Base-by-base conservation (phyloP, 371 early-diverging fungal species). In the Rhizomucor miehei region DNA sequence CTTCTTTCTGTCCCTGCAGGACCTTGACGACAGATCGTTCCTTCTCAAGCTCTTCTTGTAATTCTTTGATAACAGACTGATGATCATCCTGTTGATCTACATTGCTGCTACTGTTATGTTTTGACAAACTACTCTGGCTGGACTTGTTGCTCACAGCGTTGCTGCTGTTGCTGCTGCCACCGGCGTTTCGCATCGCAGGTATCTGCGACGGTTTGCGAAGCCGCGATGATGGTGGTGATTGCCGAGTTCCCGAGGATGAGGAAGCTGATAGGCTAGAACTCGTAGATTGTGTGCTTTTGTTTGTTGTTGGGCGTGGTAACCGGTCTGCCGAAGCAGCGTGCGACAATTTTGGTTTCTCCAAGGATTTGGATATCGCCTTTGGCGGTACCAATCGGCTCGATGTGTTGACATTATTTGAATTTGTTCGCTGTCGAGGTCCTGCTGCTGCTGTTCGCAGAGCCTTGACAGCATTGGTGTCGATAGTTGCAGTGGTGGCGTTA, bases 1-100 rank as follows among this genome's bases (percentile, higher is more conserved):
- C 77, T 63, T 73, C 71, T 68, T 77, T 77, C 41, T 77, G 77
- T 12, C 69, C 66, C 46, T 67, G 69, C 19, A 77, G 51, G 0
- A 69, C 66, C 8, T 58, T 59, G 16, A 62, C 44, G n/a, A 67
- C 58, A 3, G 66, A 50, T 16, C 63, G 62, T 48, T 77, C 72
- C 25, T 54, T 63, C 49, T 73, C 64, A 9, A 77, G 51, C 13
- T 66, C 69, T 29, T 67, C 57, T 39, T 60, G 44, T 1, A 75
- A 45, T 29, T 53, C 38, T 11, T 47, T 39, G 16, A 67, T 60
- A 10, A 52, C 44, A 3, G 35, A 16, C 17, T 37, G 35, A 19
- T 23, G 41, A 3, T 50, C 50, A 8, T 45, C 44, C 13, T 34
- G 20, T 10, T 23, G 41, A 36, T 16, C 23, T 37, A 17, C 25